Evolutionary conservation across 331 rosid genomes (phyloP).

Genomic region (Ulmus americana): DNA sequence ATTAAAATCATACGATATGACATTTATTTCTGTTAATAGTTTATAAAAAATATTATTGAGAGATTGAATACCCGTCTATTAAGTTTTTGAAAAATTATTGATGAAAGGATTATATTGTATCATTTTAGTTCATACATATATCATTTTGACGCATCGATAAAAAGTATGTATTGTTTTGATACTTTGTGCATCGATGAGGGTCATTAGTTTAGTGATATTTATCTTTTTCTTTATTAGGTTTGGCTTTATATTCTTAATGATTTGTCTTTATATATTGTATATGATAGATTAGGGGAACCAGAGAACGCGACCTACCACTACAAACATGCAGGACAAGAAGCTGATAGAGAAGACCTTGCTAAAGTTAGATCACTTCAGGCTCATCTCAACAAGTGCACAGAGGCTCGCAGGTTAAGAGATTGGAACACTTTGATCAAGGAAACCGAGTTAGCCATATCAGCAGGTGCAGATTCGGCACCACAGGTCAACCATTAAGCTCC

Average conservation of each 20-base stretch:
- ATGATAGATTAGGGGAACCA: conserved; percentile 59
- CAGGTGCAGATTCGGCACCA: conserved; percentile 80
- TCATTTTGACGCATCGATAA: no score
- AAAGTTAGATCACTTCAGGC: conserved; percentile 48
- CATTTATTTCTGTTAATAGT: no score
- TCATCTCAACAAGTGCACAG: conserved; percentile 60
- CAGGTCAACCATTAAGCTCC: conserved; percentile 32
- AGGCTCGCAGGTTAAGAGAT: conserved; percentile 60
- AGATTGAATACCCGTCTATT: no score
- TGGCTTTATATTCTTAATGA: background rate
- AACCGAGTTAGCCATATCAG: conserved; percentile 34
- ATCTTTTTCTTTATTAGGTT: no score
- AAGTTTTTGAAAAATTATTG: no score
- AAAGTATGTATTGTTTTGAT: no score
- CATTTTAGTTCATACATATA: no score
- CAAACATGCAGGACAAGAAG: conserved; percentile 64
- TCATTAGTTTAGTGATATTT: no score
- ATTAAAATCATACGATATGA: no score
- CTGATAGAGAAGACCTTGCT: conserved; percentile 52
- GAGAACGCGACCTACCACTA: conserved; percentile 65
- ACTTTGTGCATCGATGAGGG: no score
- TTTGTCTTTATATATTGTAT: background rate
- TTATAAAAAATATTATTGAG: no score
- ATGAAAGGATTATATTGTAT: no score
- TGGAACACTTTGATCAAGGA: conserved; percentile 66